Evolutionary conservation across 2,329 filamentous ascomycete genomes (phyloP).

Genomic region (Zopfia rhizophila): DNA sequence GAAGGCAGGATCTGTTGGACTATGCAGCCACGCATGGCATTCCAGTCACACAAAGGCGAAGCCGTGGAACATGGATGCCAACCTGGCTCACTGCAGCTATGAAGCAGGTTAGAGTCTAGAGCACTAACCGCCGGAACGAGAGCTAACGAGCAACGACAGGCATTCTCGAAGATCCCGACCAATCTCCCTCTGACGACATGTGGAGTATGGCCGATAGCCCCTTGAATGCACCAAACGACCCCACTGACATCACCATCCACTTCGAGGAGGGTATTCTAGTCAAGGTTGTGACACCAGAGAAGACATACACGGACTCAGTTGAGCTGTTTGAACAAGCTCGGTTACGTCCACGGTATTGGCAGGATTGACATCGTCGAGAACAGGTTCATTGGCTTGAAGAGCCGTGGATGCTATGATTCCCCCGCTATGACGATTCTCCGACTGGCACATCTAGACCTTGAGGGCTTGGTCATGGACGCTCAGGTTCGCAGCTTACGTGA

Average conservation of each 20-base stretch:
- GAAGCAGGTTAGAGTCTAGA: constrained; percentile 68
- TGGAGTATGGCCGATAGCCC: constrained; percentile 80
- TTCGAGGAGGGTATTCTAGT: constrained; percentile 81
- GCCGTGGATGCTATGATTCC: constrained; percentile 80
- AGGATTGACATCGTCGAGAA: constrained; percentile 87
- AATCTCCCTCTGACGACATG: constrained; percentile 78
- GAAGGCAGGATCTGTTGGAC: constrained; percentile 77
- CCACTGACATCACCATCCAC: constrained; percentile 75
- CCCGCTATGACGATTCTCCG: constrained; percentile 60
- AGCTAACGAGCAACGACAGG: constrained; percentile 25
- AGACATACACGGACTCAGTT: constrained; percentile 73
- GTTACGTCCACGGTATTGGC: constrained; percentile 77
- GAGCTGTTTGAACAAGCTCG: constrained; percentile 82
- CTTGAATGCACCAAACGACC: constrained; percentile 74
- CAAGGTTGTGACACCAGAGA: constrained; percentile 68
- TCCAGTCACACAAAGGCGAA: constrained; percentile 77
- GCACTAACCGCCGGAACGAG: not conserved
- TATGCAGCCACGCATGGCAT: constrained; percentile 75
- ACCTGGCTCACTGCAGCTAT: constrained; percentile 81
- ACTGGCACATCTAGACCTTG: constrained; percentile 68
- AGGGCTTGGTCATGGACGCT: constrained; percentile 74
- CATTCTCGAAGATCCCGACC: constrained; percentile 72
- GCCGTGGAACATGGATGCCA: constrained; percentile 76
- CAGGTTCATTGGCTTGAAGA: constrained; percentile 83
- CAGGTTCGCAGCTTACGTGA: constrained; percentile 76